Evolutionary conservation across 73 alveolate species (phyloP), one percentile per base, ranked within the genome.

Genomic region (Paramecium pentaurelia): DNA sequence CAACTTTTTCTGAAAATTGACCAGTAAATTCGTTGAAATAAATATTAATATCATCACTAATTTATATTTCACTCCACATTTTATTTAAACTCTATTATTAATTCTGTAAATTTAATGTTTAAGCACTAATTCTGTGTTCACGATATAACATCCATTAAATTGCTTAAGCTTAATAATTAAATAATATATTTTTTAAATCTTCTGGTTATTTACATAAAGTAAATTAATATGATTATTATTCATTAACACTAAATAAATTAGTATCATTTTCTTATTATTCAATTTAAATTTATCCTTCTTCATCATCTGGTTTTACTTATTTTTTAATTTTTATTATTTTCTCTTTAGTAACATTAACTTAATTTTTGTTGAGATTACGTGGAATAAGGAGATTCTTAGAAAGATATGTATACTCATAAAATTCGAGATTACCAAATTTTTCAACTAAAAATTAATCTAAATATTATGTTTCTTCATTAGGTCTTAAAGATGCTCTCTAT

Each of bases 101-200:
- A 12, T 47, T 37, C 20, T 71, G 4, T 6, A 89, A 6, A 47
- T 89, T 83, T 27, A 83, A 60, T 45, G 47, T 38, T 10, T 77
- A 54, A 20, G 92, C 94, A 49, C 30, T 40, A 12, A 71, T 18
- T 16, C 45, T 60, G 14, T 64, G 28, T 89, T 89, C 94, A 25
- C 75, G 77, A 83, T 71, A 89, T n/a, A 89, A 59, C 94, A 89
- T 89, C 94, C 94, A 89, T 20, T 77, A 10, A 8, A 89, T 34
- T 16, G 92, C 94, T 47, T 89, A 71, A 18, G 71, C 11, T 71
- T 89, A 45, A 71, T 70, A 89, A 32, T 34, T 25, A 44, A 71
- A 71, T 42, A 89, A 83, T 1, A 34, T 10, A 8, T 64, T 89
- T 22, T 51, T 71, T 34, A 89, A 54, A 38, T 42, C 12, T 30